Base-by-base conservation (phyloP, 2,329 filamentous ascomycete genomes). In the Xylaria sp. region DNA sequence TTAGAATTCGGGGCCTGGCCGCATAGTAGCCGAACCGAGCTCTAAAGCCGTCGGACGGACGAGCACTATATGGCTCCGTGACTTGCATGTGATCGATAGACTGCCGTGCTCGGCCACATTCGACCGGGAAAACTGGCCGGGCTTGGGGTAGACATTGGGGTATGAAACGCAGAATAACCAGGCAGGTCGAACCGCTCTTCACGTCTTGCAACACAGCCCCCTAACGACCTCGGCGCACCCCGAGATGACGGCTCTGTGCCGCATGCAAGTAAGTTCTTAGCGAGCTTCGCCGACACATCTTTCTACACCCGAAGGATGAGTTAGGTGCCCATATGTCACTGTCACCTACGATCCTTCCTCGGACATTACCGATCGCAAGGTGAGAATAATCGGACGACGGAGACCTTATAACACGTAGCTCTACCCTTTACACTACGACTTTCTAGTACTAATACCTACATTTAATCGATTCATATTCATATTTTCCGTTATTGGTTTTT, bases 341-440 rank as follows among this genome's bases (percentile, higher is more conserved):
- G 54, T 45, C 39, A 65, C 32, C 64, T 61, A 24, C 19, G 21
- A 27, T n/a, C 39, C 30, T 42, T 56, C 50, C 32, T 4, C 64
- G 64, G 64, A 61, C 19, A 65, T 65, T 30, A 32, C 64, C 64
- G 64, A 65, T 11, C 36, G n/a, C 11, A 27, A 53, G 36, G 36
- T n/a, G 34, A 53, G 47, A 14, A 19, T 5, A 1, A 30, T 19
- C 34, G 32, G 12, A 45, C 12, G 12, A 45, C 39, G 5, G 4
- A 2, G 42, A 17, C 14, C n/a, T 6, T 34, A 47, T 51, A 47
- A 17, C 8, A 48, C 17, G 11, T 36, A 39, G 42, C 55, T 19
- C 17, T 19, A 19, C 14, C 17, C 19, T 47, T 8, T 7, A 19
- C 42, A 19, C n/a, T 4, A 8, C n/a, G n/a, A 19, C 2, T 42